Evolutionary conservation across 495 filamentous ascomycete genomes (phyloP).

Genomic region (Chaetomium tenue): DNA sequence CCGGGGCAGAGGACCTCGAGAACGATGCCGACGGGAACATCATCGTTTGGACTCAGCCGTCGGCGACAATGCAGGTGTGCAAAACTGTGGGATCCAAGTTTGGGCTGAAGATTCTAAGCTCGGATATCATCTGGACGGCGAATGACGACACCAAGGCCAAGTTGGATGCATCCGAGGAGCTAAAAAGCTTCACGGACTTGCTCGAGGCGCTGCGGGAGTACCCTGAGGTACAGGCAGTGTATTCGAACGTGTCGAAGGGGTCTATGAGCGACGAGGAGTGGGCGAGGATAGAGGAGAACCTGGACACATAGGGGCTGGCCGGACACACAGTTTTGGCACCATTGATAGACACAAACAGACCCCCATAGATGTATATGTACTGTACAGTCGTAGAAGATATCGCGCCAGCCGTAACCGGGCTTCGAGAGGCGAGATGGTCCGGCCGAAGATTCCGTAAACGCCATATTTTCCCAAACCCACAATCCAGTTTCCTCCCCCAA

Average conservation of each 20-base stretch:
- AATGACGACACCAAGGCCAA: conserved; percentile 73
- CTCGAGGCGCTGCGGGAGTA: conserved; percentile 56
- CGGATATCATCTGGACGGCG: conserved; percentile 81
- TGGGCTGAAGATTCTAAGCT: conserved; percentile 62
- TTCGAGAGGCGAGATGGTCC: conserved; percentile 15
- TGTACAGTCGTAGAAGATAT: conserved; percentile 14
- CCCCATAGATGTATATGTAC: conserved; percentile 8
- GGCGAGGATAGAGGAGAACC: conserved; percentile 50
- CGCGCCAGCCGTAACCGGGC: background rate
- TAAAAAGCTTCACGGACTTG: conserved; percentile 54
- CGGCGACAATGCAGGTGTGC: conserved; percentile 61
- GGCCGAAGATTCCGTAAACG: conserved; percentile 8
- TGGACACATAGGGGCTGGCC: conserved; percentile 32
- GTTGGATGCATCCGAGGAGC: conserved; percentile 49
- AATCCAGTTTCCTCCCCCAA: background rate
- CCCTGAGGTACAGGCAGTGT: conserved; percentile 65
- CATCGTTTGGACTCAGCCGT: conserved; percentile 72
- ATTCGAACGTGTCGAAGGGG: conserved; percentile 57
- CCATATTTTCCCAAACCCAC: conserved; percentile 1
- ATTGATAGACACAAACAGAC: conserved; percentile 13
- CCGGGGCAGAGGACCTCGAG: conserved; percentile 77
- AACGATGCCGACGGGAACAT: conserved; percentile 67
- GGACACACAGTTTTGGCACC: background rate
- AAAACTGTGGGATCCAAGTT: conserved; percentile 58
- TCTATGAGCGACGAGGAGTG: conserved; percentile 47